These are phyloP conservation scores for Neurospora sp. DNA, from an alignment of 495 filamentous ascomycete genomes.

Conservation along the genomic window DNA sequence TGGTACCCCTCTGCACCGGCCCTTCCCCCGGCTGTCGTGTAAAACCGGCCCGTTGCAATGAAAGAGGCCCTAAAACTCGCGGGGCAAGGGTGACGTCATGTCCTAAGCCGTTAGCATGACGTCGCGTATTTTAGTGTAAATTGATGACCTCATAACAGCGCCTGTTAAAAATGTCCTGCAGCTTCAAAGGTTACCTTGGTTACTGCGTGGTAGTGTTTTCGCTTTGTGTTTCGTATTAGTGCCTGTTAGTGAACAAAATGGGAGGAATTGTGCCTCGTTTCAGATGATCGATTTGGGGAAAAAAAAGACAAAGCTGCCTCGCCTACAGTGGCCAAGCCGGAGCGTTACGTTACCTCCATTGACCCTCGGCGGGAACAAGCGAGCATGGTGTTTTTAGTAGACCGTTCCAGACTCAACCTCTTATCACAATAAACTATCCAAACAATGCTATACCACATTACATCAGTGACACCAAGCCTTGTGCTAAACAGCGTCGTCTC, in stretches of 20 bases:
- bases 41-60: not conserved
- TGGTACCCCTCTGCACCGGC: not conserved
- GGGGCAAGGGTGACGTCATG: not conserved
- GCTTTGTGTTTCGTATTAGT: not conserved
- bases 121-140: not conserved
- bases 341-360: not conserved
- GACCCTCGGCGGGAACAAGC: not conserved
- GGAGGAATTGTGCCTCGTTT: not conserved
- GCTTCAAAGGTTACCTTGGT: not conserved
- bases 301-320: not conserved
- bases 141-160: not conserved
- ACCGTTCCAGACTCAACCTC: not conserved
- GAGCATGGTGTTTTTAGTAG: not conserved
- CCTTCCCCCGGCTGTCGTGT: not conserved
- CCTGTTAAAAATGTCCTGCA: not conserved
- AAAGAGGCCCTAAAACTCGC: not conserved
- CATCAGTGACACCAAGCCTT: not conserved
- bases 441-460: not conserved
- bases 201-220: not conserved
- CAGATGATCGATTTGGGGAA: not conserved
- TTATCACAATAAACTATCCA: not conserved
- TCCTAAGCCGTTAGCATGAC: not conserved
- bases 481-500: not conserved
- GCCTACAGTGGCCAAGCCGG: not conserved
- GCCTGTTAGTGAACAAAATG: not conserved